Evolutionary conservation across 2,329 filamentous ascomycete genomes (phyloP), one percentile per base, ranked within the genome.

Genomic region (Emmonsiellopsis sp.): DNA sequence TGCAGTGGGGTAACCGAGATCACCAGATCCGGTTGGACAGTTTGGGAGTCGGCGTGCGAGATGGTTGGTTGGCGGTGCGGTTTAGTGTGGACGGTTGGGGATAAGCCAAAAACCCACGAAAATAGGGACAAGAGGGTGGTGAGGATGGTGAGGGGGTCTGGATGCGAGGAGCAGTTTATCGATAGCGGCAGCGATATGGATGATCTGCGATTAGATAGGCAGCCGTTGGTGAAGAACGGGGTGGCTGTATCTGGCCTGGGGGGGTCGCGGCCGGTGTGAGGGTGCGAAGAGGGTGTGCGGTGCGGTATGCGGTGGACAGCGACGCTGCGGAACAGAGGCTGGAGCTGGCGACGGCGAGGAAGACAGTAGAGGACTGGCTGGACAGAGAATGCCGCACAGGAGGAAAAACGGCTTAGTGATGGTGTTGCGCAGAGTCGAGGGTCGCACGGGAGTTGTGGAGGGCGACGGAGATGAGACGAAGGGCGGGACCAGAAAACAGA

Each of bases 1-100:
- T 50, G 48, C 48, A 42, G 48, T 41, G 48, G 48, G 48, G 48
- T 50, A 50, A 50, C 48, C 35, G 38, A 50, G 48, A 50, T 50
- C 35, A 50, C 48, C 37, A 31, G 48, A 41, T 50, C 48, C 35
- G 48, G 48, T 50, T 50, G 48, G 48, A 32, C 48, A 31, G 48
- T 30, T 20, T 40, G 20, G 45, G 15, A 11, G 30, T 20, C 45
- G 8, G 44, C 13, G 32, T 34, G 8, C 16, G n/a, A n/a, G 5
- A 20, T 37, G 32, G 45, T 37, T 48, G 32, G 45, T 7, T 26
- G 32, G 16, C 15, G 30, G 13, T 16, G 32, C 13, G 45, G n/a
- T 48, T 48, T 48, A 48, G 45, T 37, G 45, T 16, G 45, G 32
- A 48, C 3, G n/a, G 45, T 20, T 48, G 13, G 10, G 26, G 5